A percentile compares a stretch with the other conserved stretches of the same genome.
Conservation (phyloP, 169 alveolate species). For the Plasmodium vinckei region DNA sequence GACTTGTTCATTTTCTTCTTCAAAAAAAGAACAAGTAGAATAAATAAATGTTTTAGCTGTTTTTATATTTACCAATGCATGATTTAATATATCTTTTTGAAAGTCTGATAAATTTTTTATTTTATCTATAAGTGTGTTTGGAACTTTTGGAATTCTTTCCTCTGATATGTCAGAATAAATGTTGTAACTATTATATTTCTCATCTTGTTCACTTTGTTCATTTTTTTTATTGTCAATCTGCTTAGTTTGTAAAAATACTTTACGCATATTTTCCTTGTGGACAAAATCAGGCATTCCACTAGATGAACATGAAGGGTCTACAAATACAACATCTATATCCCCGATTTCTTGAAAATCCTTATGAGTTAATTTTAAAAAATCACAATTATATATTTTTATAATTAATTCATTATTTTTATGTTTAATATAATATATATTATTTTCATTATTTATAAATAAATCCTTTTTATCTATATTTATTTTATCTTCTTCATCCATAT, state of each 20-base stretch:
- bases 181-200: background rate
- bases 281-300: constrained; percentile 76
- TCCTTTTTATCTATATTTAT: constrained; percentile 9
- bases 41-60: constrained; percentile 53
- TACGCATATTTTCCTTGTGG: constrained; percentile 13
- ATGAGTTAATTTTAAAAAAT: constrained; percentile 25
- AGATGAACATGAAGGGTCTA: constrained; percentile 74
- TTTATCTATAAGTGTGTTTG: constrained; percentile 14
- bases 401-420: constrained; percentile 43
- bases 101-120: constrained; percentile 41
- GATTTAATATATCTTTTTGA: constrained; percentile 55
- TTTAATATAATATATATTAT: constrained; percentile 34
- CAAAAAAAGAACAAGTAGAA: constrained; percentile 76
- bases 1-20: constrained; percentile 76
- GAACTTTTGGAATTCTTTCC: constrained; percentile 38
- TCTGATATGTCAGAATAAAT: constrained; percentile 7
- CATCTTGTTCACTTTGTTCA: background rate
- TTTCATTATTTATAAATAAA: background rate
- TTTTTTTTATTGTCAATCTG: background rate
- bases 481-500: constrained; percentile 11
- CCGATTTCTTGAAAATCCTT: constrained; percentile 15
- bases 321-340: constrained; percentile 44
- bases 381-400: constrained; percentile 55
- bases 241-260: background rate
- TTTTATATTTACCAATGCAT: constrained; percentile 27